A percentile compares a stretch with the other conserved stretches of the same genome.
Evolutionary conservation across 371 early-diverging fungal species (phyloP).

Genomic region (Mucor lusitanicus): DNA sequence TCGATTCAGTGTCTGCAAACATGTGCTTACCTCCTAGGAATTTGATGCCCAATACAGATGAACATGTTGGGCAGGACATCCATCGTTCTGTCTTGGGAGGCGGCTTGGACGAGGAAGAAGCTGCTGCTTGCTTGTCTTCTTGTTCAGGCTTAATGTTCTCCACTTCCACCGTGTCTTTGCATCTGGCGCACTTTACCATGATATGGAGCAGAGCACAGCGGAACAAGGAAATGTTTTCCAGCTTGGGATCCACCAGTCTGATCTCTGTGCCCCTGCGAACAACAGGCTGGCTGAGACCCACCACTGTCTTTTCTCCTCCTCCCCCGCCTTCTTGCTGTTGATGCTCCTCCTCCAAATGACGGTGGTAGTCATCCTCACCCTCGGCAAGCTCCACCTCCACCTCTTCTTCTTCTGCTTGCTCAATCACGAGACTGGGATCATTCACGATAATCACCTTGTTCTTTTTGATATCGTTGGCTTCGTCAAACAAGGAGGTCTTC

Average conservation of each 20-base stretch:
- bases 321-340: constrained; percentile 11
- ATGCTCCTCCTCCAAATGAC: neutral
- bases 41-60: constrained; percentile 57
- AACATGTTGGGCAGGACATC: constrained; percentile 71
- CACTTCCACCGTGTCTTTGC: constrained; percentile 65
- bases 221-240: constrained; percentile 68
- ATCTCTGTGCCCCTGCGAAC: constrained; percentile 71
- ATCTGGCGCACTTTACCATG: constrained; percentile 71
- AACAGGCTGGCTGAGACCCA: constrained; percentile 12
- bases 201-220: constrained; percentile 63
- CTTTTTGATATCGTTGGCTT: constrained; percentile 18
- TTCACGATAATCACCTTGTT: constrained; percentile 40
- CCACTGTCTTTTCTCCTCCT: neutral
- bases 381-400: constrained; percentile 15
- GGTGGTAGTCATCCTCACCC: constrained; percentile 2
- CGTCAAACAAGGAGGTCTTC: constrained; percentile 21
- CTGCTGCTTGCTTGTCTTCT: constrained; percentile 12
- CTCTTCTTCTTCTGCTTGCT: constrained; percentile 32
- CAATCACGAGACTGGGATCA: constrained; percentile 27
- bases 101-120: neutral
- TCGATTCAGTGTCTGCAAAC: too few species aligned
- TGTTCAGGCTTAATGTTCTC: constrained; percentile 53
- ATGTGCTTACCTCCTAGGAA: constrained; percentile 30
- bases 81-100: constrained; percentile 54
- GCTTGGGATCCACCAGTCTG: constrained; percentile 55